Evolutionary conservation across 345 rosid species (phyloP).

Genomic region (Ceriops decandra): DNA sequence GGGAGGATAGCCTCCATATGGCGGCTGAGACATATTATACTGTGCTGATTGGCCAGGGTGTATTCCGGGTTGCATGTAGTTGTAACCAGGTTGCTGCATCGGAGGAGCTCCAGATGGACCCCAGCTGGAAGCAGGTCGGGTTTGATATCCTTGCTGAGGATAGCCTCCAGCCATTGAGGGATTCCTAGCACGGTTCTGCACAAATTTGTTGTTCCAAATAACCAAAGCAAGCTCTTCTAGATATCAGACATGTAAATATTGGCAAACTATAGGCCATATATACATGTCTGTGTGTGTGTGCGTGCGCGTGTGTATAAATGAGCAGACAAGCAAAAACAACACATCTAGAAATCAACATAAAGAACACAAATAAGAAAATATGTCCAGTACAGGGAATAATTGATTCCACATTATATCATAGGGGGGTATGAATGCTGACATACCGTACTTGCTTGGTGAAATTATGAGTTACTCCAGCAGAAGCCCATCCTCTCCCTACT

Average conservation of each 20-base stretch:
- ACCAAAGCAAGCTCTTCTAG: slow-evolving; percentile 22
- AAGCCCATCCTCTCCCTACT: slow-evolving; percentile 98
- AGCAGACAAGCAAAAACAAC: slow-evolving; percentile 13
- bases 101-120: slow-evolving; percentile 64
- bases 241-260: slow-evolving; percentile 14
- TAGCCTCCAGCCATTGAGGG: slow-evolving; percentile 83
- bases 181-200: slow-evolving; percentile 91
- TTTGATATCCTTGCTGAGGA: slow-evolving; percentile 84
- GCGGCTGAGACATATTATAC: slow-evolving; percentile 64
- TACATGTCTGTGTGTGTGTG: not conserved
- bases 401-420: slow-evolving; percentile 51
- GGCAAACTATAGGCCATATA: slow-evolving; percentile 6
- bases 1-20: slow-evolving; percentile 74
- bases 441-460: slow-evolving; percentile 91
- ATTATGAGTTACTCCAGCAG: slow-evolving; percentile 97
- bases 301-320: not conserved
- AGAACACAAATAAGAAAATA: slow-evolving; percentile 17
- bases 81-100: slow-evolving; percentile 80
- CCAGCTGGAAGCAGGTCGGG: slow-evolving; percentile 83
- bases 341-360: slow-evolving; percentile 17
- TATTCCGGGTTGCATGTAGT: slow-evolving; percentile 82
- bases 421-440: slow-evolving; percentile 85
- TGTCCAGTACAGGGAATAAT: slow-evolving; percentile 40
- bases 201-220: slow-evolving; percentile 33
- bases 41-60: slow-evolving; percentile 75